Percentiles rank a stretch among this genome's conserved stretches.
phyloP scores from a whole-genome alignment of 1,284 basidiomycete genomes.

The Ustanciosporium gigantosporum region DNA sequence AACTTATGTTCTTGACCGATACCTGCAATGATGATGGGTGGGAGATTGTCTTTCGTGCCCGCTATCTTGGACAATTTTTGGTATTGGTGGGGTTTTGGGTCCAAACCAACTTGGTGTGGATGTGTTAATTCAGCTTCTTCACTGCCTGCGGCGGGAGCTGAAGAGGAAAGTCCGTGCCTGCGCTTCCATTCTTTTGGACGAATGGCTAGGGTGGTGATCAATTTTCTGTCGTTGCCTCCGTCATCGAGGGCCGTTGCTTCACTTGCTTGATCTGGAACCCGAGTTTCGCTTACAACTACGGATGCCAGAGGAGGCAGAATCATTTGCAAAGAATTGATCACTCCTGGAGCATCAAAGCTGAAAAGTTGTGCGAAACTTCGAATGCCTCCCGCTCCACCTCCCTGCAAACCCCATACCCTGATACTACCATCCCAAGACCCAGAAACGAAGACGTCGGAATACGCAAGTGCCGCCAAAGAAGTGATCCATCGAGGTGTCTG shows the following conservation, averaged over 20 bases:
- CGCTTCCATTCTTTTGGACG: constrained; percentile 16
- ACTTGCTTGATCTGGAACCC: neutral
- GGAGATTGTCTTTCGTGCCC: constrained; percentile 29
- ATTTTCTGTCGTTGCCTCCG: neutral
- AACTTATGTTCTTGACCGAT: constrained; percentile 84
- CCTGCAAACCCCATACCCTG: constrained; percentile 84
- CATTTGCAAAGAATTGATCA: constrained; percentile 88
- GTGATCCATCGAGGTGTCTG: constrained; percentile 88
- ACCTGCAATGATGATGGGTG: constrained; percentile 72
- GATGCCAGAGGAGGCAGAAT: constrained; percentile 66
- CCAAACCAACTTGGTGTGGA: neutral
- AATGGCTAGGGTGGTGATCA: constrained; percentile 3
- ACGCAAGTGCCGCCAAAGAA: constrained; percentile 76
- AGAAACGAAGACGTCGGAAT: constrained; percentile 87
- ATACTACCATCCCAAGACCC: constrained; percentile 89
- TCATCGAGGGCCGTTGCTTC: neutral
- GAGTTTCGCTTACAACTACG: neutral
- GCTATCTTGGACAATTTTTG: constrained; percentile 3
- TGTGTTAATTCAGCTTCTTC: neutral
- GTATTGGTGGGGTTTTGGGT: neutral
- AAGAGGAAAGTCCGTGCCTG: constrained; percentile 6
- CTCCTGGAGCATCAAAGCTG: constrained; percentile 71
- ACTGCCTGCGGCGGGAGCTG: neutral
- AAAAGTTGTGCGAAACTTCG: constrained; percentile 75
- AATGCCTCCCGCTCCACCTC: constrained; percentile 64